Percentiles rank a stretch among this genome's conserved stretches.
Evolutionary conservation across 2,329 filamentous ascomycete species (phyloP).

Genomic region (Diaporthe humulicola): DNA sequence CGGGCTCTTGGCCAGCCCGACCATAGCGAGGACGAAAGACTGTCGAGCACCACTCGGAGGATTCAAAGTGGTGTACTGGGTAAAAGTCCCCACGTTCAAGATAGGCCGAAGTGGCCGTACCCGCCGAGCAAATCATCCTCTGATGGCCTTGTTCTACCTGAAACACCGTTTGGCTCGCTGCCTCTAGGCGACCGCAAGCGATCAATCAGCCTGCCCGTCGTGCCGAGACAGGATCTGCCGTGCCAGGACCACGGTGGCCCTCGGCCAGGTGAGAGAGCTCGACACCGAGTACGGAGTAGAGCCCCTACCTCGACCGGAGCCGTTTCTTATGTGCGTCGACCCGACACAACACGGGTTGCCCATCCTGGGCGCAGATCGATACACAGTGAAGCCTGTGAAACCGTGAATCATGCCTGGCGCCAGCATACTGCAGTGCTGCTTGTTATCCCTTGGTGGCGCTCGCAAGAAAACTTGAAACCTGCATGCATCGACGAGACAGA

Average conservation of each 20-base stretch:
- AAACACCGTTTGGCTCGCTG: slow-evolving; percentile 38
- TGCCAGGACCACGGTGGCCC: slow-evolving; percentile 11
- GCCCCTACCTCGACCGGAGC: slow-evolving; percentile 25
- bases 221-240: slow-evolving; percentile 40
- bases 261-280: neutral
- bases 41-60: neutral
- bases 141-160: slow-evolving; percentile 37
- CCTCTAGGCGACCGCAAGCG: slow-evolving; percentile 26
- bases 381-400: slow-evolving; percentile 10
- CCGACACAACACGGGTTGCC: slow-evolving; percentile 30
- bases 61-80: neutral
- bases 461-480: slow-evolving; percentile 22
- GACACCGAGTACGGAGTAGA: slow-evolving; percentile 11
- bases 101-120: slow-evolving; percentile 12
- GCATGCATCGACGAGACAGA: slow-evolving; percentile 23
- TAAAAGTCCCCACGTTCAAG: slow-evolving; percentile 13
- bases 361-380: slow-evolving; percentile 25
- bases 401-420: slow-evolving; percentile 31
- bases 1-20: slow-evolving; percentile 1
- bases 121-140: slow-evolving; percentile 18
- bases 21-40: neutral
- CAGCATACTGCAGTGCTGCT: slow-evolving; percentile 5
- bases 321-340: slow-evolving; percentile 23
- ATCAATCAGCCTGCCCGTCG: slow-evolving; percentile 14
- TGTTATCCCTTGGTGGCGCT: neutral